A percentile compares a stretch with the other conserved stretches of the same genome.
phyloP scores from a whole-genome alignment of 2,329 filamentous ascomycete genomes.

The Xylariaceae sp. region DNA sequence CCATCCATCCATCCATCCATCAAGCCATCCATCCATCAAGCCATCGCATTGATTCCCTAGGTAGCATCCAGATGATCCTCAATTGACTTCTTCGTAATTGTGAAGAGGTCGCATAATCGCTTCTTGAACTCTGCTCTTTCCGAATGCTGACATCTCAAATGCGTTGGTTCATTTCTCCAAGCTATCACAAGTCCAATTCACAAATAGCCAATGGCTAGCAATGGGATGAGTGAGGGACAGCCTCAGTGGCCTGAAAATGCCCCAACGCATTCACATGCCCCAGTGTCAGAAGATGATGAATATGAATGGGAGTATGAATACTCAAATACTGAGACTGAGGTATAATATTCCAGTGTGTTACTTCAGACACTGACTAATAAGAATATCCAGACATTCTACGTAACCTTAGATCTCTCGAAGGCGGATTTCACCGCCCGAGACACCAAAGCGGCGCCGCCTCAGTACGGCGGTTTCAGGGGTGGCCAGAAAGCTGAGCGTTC shows the following conservation, averaged over 20 bases:
- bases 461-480: slow-evolving; percentile 41
- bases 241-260: slow-evolving; percentile 13
- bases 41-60: too few relatives aligned
- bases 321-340: slow-evolving; percentile 65
- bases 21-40: too few relatives aligned
- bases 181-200: slow-evolving; percentile 19
- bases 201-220: slow-evolving; percentile 34
- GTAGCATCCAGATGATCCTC: too few relatives aligned
- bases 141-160: slow-evolving; percentile 20
- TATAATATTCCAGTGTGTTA: slow-evolving; percentile 28
- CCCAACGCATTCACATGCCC: slow-evolving; percentile 3
- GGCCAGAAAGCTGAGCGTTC: slow-evolving; percentile 48
- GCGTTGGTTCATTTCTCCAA: slow-evolving; percentile 15
- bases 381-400: slow-evolving; percentile 60
- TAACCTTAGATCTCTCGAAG: slow-evolving; percentile 65
- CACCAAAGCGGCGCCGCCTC: slow-evolving; percentile 37
- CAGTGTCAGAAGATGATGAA: slow-evolving; percentile 50
- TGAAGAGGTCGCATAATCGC: neutral
- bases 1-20: too few relatives aligned
- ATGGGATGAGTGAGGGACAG: slow-evolving; percentile 19
- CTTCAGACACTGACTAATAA: neutral
- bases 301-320: slow-evolving; percentile 71
- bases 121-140: neutral
- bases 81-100: neutral
- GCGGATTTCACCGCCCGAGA: slow-evolving; percentile 57